Evolutionary conservation across 371 early-diverging fungal species (phyloP), one percentile per base, ranked within the genome.

Genomic region (Actinomucor elegans): DNA sequence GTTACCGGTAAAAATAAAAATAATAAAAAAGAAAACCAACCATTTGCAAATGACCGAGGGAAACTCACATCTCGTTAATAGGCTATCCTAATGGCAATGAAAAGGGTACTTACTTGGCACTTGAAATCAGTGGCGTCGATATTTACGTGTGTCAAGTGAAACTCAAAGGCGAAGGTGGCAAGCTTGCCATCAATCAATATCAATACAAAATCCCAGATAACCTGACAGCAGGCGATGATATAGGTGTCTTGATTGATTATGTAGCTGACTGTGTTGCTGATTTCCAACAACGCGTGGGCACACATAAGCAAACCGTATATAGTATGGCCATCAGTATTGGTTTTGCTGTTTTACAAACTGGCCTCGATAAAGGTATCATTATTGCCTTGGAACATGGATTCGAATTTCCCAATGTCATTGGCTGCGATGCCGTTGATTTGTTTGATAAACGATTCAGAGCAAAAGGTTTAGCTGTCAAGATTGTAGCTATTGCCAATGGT

Each of bases 81-180:
- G 78, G 75, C 2, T 69, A 77, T 44, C 96, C 96, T 14, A 86
- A 85, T 17, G 96, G 95, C 27, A 66, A 80, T 46, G 96, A 95
- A 60, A 85, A 81, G 27, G 96, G 95, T n/a, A 83, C 85, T 18
- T 94, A 84, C 72, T 78, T 97, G 17, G 94, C 94, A 24, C 79
- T 97, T 38, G 97, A 97, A 68, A 81, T 96, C 31, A 93, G 93
- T 37, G 97, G 96, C 26, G 88, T 77, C 34, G 77, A 77, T 54
- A 71, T 77, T 24, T 73, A 77, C 41, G 73, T 69, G 17, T 77
- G 77, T 52, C 73, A 77, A 53, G 77, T 77, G 11, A 71, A 69
- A 36, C 55, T 77, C 11, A 77, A 73, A 36, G 77, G 77, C 10
- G 73, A 73, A 53, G 66, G 70, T 10, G 73, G 73, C 26, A 73